Evolutionary conservation across 441 rosid genomes (phyloP), one percentile per base, ranked within the genome.

Genomic region (Euphorbia corollata): DNA sequence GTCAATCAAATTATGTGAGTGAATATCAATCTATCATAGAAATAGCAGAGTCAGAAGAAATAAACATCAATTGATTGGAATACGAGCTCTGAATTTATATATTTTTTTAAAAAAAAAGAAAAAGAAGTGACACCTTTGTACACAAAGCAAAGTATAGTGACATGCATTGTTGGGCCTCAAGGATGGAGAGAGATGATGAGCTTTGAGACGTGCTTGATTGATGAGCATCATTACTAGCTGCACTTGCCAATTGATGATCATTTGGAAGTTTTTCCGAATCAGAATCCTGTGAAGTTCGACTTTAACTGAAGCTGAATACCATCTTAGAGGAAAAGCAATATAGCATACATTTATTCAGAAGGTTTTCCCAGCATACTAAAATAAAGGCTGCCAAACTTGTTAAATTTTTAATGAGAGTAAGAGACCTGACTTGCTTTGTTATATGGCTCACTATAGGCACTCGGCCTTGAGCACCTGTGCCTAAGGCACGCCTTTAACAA

Each of bases 141-240:
- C 99, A 95, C 61, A 95, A 85, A 58, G 98, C 98, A 87, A 92
- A 95, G 82, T 87, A 92, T 67, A 95, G 83, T 71, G 99, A 87
- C 91, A 90, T 74, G 86, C 91, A 85, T 73, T 82, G 91, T 81
- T 92, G 97, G 58, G 96, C 98, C 81, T 87, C 96, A 53, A 81
- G 27, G 36, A 83, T 61, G 63, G 92, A 82, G 74, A 68, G 71
- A 65, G 84, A 75, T 64, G 86, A 75, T 41, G 59, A 18, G 18
- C 72, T 79, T 64, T 78, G 75, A 59, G 79, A 76, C 53, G 81
- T 69, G 71, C 67, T 67, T 65, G 83, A 73, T 59, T 77, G 91
- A 55, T 68, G 76, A 65, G 77, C 73, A 67, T 86, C 92, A 12
- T 81, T 86, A 71, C 73, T 68, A 51, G 41, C 59, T 65, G 75